These are phyloP conservation scores for Monosporascus sp. DNA, from an alignment of 2,329 filamentous ascomycete species.

Conservation along the genomic window DNA sequence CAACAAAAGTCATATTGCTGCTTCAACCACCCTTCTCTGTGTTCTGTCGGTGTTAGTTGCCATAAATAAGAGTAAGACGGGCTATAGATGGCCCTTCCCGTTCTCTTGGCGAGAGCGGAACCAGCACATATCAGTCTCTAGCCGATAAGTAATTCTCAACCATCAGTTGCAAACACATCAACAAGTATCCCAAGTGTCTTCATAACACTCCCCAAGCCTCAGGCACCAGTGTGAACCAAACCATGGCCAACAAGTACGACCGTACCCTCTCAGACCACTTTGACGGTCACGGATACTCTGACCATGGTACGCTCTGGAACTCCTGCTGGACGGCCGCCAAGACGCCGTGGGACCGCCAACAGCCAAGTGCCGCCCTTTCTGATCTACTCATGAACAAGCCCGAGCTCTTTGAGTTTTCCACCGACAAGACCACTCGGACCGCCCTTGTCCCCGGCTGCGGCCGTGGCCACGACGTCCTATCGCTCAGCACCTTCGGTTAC, in stretches of 20 bases:
- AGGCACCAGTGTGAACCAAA: no score
- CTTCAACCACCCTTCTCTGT: no score
- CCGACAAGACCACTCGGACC: not conserved
- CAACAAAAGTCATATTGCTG: no score
- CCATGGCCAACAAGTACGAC: not conserved
- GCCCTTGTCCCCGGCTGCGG: conserved; percentile 44
- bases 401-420: not conserved
- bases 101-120: no score
- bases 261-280: not conserved
- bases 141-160: no score
- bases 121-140: no score
- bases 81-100: no score
- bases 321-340: not conserved
- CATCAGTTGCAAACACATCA: no score
- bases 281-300: not conserved
- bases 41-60: no score
- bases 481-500: conserved; percentile 56
- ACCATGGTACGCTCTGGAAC: not conserved
- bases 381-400: not conserved
- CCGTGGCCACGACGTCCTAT: conserved; percentile 56
- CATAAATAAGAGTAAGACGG: no score
- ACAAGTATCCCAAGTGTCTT: no score
- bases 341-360: not conserved
- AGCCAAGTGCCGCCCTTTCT: not conserved
- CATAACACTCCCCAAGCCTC: no score